A percentile compares a stretch with the other conserved stretches of the same genome.
Conservation (phyloP, 1,284 basidiomycete genomes). For the Trichosporon faecale region DNA sequence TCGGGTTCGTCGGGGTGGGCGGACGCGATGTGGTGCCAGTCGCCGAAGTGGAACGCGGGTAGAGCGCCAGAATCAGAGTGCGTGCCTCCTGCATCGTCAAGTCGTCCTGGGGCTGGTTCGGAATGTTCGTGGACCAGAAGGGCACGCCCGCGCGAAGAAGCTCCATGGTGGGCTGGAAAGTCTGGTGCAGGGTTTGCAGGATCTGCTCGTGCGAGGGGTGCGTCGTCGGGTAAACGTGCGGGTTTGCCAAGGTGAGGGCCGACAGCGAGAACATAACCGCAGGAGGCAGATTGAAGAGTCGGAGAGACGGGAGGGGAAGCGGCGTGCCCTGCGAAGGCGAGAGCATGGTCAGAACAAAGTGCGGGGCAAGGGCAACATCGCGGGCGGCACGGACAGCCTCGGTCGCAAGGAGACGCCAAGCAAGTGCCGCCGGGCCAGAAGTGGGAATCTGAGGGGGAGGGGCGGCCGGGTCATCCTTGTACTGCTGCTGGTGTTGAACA, state of each 20-base stretch:
- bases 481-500: slow-evolving; percentile 44
- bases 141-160: slow-evolving; percentile 38
- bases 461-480: slow-evolving; percentile 45
- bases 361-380: slow-evolving; percentile 49
- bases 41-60: slow-evolving; percentile 35
- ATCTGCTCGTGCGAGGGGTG: slow-evolving; percentile 42
- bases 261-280: slow-evolving; percentile 45
- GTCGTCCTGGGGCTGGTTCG: slow-evolving; percentile 41
- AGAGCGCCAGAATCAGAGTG: slow-evolving; percentile 47
- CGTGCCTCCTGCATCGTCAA: slow-evolving; percentile 47
- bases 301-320: slow-evolving; percentile 46
- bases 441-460: slow-evolving; percentile 45
- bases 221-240: slow-evolving; percentile 41
- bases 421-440: slow-evolving; percentile 39
- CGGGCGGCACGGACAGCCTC: slow-evolving; percentile 49
- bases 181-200: slow-evolving; percentile 40
- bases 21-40: slow-evolving; percentile 36
- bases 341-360: slow-evolving; percentile 50
- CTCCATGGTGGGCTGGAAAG: slow-evolving; percentile 43
- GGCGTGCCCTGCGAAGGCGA: slow-evolving; percentile 44
- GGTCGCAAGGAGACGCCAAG: slow-evolving; percentile 48
- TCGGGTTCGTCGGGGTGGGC: slow-evolving; percentile 46
- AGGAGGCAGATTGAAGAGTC: slow-evolving; percentile 45
- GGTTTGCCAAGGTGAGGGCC: slow-evolving; percentile 47
- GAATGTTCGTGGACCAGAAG: slow-evolving; percentile 44